Percentiles rank a stretch among this genome's conserved stretches.
Conservation (phyloP, 495 filamentous ascomycete genomes). For the Penicillium macrosclerotiorum region DNA sequence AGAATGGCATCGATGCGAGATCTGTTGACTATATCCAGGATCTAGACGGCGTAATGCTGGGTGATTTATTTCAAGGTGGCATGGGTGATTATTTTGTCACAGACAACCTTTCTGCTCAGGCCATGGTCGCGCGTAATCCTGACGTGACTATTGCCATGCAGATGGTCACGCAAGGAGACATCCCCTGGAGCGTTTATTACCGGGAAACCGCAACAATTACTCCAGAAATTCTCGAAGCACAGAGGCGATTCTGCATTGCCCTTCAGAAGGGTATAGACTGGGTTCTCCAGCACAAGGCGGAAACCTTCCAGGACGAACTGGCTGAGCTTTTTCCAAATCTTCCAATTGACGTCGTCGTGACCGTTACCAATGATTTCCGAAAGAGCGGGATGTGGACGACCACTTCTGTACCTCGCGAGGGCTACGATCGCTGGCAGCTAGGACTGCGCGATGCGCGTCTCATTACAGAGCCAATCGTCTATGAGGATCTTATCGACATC, state of each 20-base stretch:
- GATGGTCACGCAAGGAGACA: conserved; percentile 5
- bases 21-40: conserved; percentile 11
- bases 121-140: background rate
- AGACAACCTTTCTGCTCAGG: conserved; percentile 6
- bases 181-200: conserved; percentile 10
- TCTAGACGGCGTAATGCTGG: conserved; percentile 5
- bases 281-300: conserved; percentile 1
- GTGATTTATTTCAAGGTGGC: conserved; percentile 3
- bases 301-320: conserved; percentile 1
- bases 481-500: too few species aligned
- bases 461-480: background rate
- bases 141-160: conserved; percentile 2
- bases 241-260: conserved; percentile 2
- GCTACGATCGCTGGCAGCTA: conserved; percentile 6
- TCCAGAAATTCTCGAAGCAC: conserved; percentile 2
- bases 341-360: conserved; percentile 2
- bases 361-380: conserved; percentile 7
- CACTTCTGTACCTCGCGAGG: background rate
- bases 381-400: conserved; percentile 7
- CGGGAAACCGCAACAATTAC: conserved; percentile 7
- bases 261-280: conserved; percentile 2
- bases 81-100: conserved; percentile 10
- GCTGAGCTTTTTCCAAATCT: conserved; percentile 3
- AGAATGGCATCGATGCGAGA: conserved; percentile 5
- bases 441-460: background rate